Conservation (phyloP, 2,329 filamentous ascomycete species). For the Trichophaea hybrida region DNA sequence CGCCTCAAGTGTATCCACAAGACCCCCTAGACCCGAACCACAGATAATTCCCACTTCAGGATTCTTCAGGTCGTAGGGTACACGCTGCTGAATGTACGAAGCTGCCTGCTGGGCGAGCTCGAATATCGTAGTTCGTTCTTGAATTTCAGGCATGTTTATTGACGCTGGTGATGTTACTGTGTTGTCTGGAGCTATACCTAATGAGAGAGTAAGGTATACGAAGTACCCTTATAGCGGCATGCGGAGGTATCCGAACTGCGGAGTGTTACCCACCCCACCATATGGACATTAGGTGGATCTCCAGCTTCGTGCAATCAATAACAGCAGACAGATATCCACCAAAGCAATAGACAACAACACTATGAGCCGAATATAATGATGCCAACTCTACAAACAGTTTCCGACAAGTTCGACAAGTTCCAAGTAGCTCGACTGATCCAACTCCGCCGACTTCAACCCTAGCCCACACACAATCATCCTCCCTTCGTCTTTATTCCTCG, state of each 20-base stretch:
- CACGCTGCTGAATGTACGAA: background rate
- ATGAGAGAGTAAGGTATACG: background rate
- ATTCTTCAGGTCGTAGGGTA: slow-evolving; percentile 27
- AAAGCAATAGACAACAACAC: too few relatives aligned
- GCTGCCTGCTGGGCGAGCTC: background rate
- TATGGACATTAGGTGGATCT: background rate
- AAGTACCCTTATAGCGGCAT: background rate
- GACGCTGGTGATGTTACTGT: background rate
- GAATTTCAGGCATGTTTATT: background rate
- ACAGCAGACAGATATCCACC: background rate
- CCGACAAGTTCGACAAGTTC: slow-evolving; percentile 50
- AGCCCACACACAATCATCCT: slow-evolving; percentile 49
- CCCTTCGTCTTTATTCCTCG: slow-evolving; percentile 50
- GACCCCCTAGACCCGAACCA: slow-evolving; percentile 48
- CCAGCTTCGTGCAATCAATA: background rate
- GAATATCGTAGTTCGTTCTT: background rate
- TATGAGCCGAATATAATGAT: background rate
- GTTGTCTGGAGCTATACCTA: too few relatives aligned
- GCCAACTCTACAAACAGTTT: slow-evolving; percentile 38
- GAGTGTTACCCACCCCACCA: background rate
- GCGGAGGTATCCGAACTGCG: background rate
- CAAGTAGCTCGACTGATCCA: slow-evolving; percentile 45
- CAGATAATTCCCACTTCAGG: slow-evolving; percentile 50
- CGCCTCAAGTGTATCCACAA: slow-evolving; percentile 42
- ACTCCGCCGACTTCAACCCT: slow-evolving; percentile 40